These are phyloP conservation scores for Rhizopogon vesiculosus DNA, from an alignment of 768 basidiomycete species.

Conservation along the genomic window DNA sequence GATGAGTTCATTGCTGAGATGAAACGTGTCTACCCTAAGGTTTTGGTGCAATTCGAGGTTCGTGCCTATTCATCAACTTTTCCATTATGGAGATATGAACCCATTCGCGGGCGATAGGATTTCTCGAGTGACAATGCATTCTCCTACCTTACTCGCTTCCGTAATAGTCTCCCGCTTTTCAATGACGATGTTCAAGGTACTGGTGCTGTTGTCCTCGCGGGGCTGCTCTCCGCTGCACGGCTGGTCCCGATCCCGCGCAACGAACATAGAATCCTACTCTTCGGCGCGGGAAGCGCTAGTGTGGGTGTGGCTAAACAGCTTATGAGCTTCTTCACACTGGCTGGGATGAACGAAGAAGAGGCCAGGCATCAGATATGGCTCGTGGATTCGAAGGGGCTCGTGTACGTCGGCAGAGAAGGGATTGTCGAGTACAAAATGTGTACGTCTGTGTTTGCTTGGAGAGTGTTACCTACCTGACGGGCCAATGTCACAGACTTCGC, in stretches of 20 bases:
- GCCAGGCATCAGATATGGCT: conserved; percentile 77
- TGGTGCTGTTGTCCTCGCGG: conserved; percentile 87
- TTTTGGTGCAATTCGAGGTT: conserved; percentile 84
- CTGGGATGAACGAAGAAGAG: conserved; percentile 72
- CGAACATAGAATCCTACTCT: conserved; percentile 85
- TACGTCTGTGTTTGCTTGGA: conserved; percentile 24
- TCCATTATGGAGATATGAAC: background rate
- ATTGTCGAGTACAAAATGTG: conserved; percentile 85
- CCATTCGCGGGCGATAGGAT: conserved; percentile 43
- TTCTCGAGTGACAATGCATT: conserved; percentile 93
- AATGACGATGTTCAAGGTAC: conserved; percentile 93
- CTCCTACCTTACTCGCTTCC: conserved; percentile 73
- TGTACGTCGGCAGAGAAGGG: conserved; percentile 66
- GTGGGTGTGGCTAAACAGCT: conserved; percentile 90
- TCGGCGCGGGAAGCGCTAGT: conserved; percentile 89
- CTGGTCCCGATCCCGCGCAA: conserved; percentile 60
- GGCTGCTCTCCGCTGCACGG: conserved; percentile 84
- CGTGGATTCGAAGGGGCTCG: conserved; percentile 82
- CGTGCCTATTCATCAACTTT: conserved; percentile 5
- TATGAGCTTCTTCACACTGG: conserved; percentile 82
- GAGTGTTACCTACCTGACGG: conserved; percentile 4
- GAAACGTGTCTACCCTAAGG: conserved; percentile 65
- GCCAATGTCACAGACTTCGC: conserved; percentile 59
- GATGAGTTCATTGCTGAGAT: conserved; percentile 92
- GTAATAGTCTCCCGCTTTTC: conserved; percentile 73